These are phyloP conservation scores for Colletotrichum kahawae DNA, from an alignment of 2,329 filamentous ascomycete species.

Conservation along the genomic window DNA sequence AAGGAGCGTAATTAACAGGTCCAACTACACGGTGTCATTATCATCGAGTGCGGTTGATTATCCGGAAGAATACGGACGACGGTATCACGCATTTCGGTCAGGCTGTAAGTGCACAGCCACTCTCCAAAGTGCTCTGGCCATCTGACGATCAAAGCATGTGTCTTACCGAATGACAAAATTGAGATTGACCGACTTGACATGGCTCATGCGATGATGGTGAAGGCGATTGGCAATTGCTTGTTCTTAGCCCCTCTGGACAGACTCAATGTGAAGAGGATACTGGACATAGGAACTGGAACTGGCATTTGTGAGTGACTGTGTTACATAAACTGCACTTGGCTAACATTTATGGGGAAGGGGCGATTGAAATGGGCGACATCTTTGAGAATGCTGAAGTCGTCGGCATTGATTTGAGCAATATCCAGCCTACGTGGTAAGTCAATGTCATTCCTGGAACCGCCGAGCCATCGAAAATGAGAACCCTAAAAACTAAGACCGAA, in stretches of 20 bases:
- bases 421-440: neutral
- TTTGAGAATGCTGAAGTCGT: neutral
- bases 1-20: too few relatives aligned
- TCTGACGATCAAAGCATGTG: too few relatives aligned
- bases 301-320: slow-evolving; percentile 39
- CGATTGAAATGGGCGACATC: neutral
- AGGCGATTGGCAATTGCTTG: neutral
- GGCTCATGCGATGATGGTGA: neutral
- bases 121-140: too few relatives aligned
- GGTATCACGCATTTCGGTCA: too few relatives aligned
- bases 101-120: too few relatives aligned
- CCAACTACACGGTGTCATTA: too few relatives aligned
- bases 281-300: slow-evolving; percentile 41
- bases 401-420: slow-evolving; percentile 1
- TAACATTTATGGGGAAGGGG: neutral
- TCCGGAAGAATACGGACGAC: too few relatives aligned
- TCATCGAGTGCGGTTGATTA: too few relatives aligned
- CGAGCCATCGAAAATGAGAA: too few relatives aligned
- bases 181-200: neutral
- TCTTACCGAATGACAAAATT: too few relatives aligned
- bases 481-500: neutral
- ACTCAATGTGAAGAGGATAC: slow-evolving; percentile 38
- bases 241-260: neutral
- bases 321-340: neutral
- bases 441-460: rapidly evolving